These are phyloP conservation scores for Amniculicola lignicola DNA, from an alignment of 495 filamentous ascomycete species.

Conservation along the genomic window DNA sequence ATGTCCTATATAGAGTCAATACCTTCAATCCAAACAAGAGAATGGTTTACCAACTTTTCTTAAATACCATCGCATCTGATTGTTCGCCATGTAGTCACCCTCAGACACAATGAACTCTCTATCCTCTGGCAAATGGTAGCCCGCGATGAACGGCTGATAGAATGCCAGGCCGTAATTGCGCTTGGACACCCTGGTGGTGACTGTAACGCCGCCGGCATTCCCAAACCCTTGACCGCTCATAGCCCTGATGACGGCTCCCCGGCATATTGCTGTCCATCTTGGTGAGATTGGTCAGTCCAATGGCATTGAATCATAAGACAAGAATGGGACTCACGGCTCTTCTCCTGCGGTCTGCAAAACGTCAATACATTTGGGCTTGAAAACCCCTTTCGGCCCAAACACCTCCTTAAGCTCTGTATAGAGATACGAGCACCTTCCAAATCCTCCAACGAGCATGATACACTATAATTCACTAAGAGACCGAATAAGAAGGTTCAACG, in stretches of 20 bases:
- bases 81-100: not conserved
- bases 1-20: too few species aligned
- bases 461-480: constrained; percentile 3
- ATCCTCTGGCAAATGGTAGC: not conserved
- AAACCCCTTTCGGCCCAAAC: not conserved
- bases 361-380: not conserved
- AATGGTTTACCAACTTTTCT: too few species aligned
- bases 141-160: not conserved
- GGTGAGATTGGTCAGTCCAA: not conserved
- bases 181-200: constrained; percentile 12
- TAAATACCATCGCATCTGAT: not conserved
- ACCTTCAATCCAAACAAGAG: too few species aligned
- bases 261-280: constrained; percentile 30
- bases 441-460: constrained; percentile 21
- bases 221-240: not conserved
- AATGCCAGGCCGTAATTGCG: constrained; percentile 17
- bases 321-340: constrained; percentile 10
- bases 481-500: not conserved
- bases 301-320: too few species aligned
- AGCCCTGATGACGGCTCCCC: constrained; percentile 26
- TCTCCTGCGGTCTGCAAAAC: constrained; percentile 2
- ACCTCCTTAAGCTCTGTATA: constrained; percentile 6
- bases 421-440: constrained; percentile 11
- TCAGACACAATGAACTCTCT: not conserved
- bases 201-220: not conserved